Evolutionary conservation across 805 yeast species (phyloP).

Genomic region (Metschnikowia lochheadii): DNA sequence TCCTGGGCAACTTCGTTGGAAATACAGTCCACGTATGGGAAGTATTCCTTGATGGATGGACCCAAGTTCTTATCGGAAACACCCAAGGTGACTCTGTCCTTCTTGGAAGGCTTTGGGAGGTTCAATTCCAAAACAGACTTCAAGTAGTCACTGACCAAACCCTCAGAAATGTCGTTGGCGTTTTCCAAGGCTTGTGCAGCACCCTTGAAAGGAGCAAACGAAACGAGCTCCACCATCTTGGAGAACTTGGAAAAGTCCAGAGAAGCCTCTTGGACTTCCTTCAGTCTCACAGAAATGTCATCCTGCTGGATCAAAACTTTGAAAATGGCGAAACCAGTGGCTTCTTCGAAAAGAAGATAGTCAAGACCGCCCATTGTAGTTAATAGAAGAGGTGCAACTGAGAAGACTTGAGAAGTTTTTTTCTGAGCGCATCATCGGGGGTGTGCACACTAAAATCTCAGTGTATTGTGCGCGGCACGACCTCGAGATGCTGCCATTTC

Average conservation of each 20-base stretch:
- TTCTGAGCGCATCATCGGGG: conserved; percentile 20
- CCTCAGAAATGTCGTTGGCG: conserved; percentile 97
- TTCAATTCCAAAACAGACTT: conserved; percentile 86
- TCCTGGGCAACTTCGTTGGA: conserved; percentile 93
- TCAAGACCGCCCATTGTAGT: conserved; percentile 66
- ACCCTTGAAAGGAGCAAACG: conserved; percentile 98
- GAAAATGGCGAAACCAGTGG: conserved; percentile 96
- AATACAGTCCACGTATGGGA: conserved; percentile 86
- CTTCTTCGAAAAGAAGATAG: conserved; percentile 94
- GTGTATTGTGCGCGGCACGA: conserved; percentile 11
- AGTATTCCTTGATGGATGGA: conserved; percentile 88
- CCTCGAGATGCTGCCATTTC: background rate
- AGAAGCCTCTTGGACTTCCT: conserved; percentile 90
- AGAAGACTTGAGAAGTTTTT: conserved; percentile 13
- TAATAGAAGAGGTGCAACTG: conserved; percentile 5
- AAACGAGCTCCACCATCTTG: conserved; percentile 86
- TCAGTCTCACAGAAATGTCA: conserved; percentile 83
- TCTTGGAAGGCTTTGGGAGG: conserved; percentile 73
- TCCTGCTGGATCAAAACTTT: conserved; percentile 92
- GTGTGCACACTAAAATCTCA: conserved; percentile 10
- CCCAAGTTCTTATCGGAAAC: conserved; percentile 94
- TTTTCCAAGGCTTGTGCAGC: conserved; percentile 99
- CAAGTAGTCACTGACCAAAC: conserved; percentile 88
- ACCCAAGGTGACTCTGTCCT: conserved; percentile 70
- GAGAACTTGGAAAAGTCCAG: conserved; percentile 83